Evolutionary conservation across 2,329 filamentous ascomycete genomes (phyloP), one percentile per base, ranked within the genome.

Genomic region (Sclerotinia borealis): DNA sequence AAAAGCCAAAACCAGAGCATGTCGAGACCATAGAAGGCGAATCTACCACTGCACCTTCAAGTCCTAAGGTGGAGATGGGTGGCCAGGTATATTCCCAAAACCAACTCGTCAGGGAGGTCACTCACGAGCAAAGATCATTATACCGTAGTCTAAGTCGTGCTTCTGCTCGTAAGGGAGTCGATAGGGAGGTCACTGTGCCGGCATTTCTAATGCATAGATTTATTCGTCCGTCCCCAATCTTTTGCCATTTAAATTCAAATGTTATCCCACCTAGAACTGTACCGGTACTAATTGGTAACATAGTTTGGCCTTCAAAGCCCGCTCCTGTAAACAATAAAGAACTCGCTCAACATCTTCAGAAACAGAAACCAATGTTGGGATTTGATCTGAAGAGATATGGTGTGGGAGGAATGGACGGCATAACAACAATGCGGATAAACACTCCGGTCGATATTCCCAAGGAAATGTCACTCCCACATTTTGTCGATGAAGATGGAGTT

Each of bases 191-290:
- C 17, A 88, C 93, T 64, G 96, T 98, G 79, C 93, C 93, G 43
- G 95, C 95, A 2, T 98, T 93, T 92, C 93, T 97, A 72, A 34
- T 96, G 98, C 73, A 98, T 97, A 77, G 92, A 90, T 72, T 79
- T 98, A 31, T 92, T 97, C 93, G 90, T 92, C 79, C 77, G 89
- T 81, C 55, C 62, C 68, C 70, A 63, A 67, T 72, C 70, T 66
- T 60, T 60, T 60, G 61, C 52, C 51, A 63, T 66, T 55, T 66
- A 34, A 29, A 65, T 49, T 71, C 72, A 52, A 62, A 49, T 61
- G 54, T 56, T 36, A 22, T 29, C 51, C 62, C 34, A 39, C 48
- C 36, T 61, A 61, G 54, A 31, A 54, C 63, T 51, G 45, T 51
- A 56, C 47, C 47, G 47, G 64, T 67, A 67, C 78, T 80, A 74